Conservation (phyloP, 2,329 filamentous ascomycete genomes). For the Exophiala alcalophila region DNA sequence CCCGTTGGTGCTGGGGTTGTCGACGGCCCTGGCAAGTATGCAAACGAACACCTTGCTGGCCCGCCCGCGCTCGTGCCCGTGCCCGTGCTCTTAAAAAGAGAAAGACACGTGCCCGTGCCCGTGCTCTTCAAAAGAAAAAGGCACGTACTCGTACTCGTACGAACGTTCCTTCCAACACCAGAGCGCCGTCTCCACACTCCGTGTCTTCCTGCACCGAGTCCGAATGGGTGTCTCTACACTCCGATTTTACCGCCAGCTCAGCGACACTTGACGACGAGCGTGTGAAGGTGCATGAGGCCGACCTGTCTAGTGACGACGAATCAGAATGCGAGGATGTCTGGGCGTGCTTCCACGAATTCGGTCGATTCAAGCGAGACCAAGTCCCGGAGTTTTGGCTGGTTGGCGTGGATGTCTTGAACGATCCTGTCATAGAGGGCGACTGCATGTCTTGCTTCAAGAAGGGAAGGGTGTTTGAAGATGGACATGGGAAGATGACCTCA, state of each 20-base stretch:
- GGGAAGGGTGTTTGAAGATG: constrained; percentile 3
- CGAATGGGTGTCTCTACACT: too few species aligned
- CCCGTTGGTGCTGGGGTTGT: constrained; percentile 52
- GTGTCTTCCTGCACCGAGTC: too few species aligned
- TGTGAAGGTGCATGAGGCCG: neutral
- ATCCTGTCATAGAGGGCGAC: constrained; percentile 16
- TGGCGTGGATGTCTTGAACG: constrained; percentile 4
- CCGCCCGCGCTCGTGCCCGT: too few species aligned
- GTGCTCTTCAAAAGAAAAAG: constrained; percentile 24
- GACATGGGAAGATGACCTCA: too few species aligned
- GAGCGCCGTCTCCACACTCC: too few species aligned
- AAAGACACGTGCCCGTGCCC: too few species aligned
- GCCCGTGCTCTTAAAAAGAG: too few species aligned
- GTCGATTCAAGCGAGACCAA: constrained; percentile 2
- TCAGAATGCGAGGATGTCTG: constrained; percentile 12
- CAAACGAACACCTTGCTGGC: constrained; percentile 18
- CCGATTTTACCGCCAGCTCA: too few species aligned
- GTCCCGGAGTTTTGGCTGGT: constrained; percentile 16
- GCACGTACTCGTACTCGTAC: neutral
- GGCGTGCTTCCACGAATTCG: constrained; percentile 22
- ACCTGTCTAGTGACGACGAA: neutral
- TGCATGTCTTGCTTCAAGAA: constrained; percentile 26
- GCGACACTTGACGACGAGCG: constrained; percentile 1
- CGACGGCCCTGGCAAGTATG: constrained; percentile 36
- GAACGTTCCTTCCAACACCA: too few species aligned